phyloP scores from a whole-genome alignment of 2,329 filamentous ascomycete genomes.

The Venturia carpophila region DNA sequence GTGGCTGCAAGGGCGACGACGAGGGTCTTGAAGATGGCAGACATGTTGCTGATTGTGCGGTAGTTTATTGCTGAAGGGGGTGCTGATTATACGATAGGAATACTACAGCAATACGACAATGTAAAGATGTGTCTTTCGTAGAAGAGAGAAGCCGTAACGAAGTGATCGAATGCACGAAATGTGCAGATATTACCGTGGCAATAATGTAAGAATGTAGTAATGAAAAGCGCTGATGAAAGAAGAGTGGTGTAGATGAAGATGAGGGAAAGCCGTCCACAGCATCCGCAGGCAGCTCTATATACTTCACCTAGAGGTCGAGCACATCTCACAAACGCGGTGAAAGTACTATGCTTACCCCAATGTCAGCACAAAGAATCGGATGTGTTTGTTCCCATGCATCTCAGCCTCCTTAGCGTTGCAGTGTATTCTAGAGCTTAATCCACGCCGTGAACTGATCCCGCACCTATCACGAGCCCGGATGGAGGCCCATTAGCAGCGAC shows the following conservation, averaged over 20 bases:
- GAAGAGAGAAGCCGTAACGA: background rate
- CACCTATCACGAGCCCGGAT: background rate
- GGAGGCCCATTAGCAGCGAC: background rate
- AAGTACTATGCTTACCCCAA: background rate
- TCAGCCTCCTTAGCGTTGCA: slow-evolving; percentile 12
- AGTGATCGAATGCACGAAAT: slow-evolving; percentile 5
- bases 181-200: background rate
- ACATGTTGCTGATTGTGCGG: background rate
- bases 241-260: background rate
- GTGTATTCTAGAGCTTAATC: background rate
- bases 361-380: slow-evolving; percentile 7
- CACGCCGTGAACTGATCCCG: background rate
- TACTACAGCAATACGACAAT: background rate
- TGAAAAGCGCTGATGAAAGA: background rate
- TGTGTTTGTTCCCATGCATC: background rate
- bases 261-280: background rate
- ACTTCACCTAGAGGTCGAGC: background rate
- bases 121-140: background rate
- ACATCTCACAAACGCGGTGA: slow-evolving; percentile 2
- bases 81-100: background rate
- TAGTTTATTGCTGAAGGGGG: background rate
- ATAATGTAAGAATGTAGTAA: slow-evolving; percentile 2
- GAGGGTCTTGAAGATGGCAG: slow-evolving; percentile 16
- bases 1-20: slow-evolving; percentile 14
- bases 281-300: background rate